These are phyloP conservation scores for Candida germanica DNA, from an alignment of 805 yeast species.

Conservation along the genomic window DNA sequence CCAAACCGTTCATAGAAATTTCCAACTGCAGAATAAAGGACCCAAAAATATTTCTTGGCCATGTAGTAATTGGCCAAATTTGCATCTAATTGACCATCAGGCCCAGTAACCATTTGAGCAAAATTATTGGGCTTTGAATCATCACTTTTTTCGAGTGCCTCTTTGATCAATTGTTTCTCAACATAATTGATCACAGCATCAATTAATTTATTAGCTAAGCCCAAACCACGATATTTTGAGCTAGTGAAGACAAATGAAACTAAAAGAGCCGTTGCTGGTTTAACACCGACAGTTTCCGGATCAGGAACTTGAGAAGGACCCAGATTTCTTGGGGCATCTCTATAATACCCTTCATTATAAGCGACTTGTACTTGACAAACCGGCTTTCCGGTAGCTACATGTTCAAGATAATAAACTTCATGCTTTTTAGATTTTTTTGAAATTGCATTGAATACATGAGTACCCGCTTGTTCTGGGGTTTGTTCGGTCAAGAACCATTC, in stretches of 20 bases:
- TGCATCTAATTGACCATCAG: slow-evolving; percentile 27
- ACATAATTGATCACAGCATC: slow-evolving; percentile 25
- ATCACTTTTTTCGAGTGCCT: slow-evolving; percentile 22
- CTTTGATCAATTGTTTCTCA: slow-evolving; percentile 28
- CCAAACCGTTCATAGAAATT: slow-evolving; percentile 65
- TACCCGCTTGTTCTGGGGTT: slow-evolving; percentile 23
- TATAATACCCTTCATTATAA: slow-evolving; percentile 25
- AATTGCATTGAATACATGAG: slow-evolving; percentile 10
- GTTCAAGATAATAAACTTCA: slow-evolving; percentile 26
- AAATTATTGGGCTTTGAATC: slow-evolving; percentile 26
- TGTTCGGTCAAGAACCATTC: slow-evolving; percentile 4
- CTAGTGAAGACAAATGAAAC: slow-evolving; percentile 27
- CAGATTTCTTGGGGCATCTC: slow-evolving; percentile 22
- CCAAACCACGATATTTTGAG: slow-evolving; percentile 23
- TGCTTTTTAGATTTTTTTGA: slow-evolving; percentile 18
- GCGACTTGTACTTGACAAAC: slow-evolving; percentile 24
- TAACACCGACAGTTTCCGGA: slow-evolving; percentile 30
- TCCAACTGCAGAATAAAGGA: slow-evolving; percentile 72
- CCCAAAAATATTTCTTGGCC: slow-evolving; percentile 37
- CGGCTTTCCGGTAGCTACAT: slow-evolving; percentile 17
- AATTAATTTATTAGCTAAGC: slow-evolving; percentile 27
- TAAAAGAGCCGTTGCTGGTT: slow-evolving; percentile 24
- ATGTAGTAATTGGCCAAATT: slow-evolving; percentile 32
- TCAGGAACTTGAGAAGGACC: slow-evolving; percentile 29
- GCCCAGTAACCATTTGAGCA: slow-evolving; percentile 27